Evolutionary conservation across 768 basidiomycete genomes (phyloP).

Genomic region (Daedaleopsis sinensis): DNA sequence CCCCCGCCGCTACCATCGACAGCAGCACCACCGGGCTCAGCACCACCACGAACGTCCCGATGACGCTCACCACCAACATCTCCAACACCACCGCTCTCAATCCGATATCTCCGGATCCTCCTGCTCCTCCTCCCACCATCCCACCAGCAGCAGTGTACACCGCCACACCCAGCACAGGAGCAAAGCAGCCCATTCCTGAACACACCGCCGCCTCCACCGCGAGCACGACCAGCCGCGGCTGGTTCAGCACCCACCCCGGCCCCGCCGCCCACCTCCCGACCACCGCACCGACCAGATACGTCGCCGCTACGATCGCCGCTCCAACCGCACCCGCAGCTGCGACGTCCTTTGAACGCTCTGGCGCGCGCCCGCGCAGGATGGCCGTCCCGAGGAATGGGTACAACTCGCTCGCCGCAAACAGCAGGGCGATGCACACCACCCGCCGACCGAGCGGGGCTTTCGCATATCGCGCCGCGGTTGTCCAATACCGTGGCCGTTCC

Average conservation of each 20-base stretch:
- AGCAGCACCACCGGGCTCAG: neutral
- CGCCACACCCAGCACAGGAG: neutral
- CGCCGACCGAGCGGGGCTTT: neutral
- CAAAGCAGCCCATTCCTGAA: neutral
- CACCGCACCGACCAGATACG: neutral
- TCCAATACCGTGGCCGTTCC: too few species aligned
- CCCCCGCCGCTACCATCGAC: neutral
- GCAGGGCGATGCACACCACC: neutral
- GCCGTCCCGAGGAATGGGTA: neutral
- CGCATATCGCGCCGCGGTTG: too few species aligned
- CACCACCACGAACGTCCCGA: neutral
- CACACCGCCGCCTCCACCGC: neutral
- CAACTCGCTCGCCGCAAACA: neutral
- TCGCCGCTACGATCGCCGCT: neutral
- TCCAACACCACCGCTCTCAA: neutral
- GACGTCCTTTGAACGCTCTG: neutral
- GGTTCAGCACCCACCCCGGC: neutral
- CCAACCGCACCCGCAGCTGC: neutral
- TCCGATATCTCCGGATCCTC: too few species aligned
- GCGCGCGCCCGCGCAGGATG: neutral
- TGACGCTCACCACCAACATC: neutral
- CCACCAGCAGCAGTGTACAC: neutral
- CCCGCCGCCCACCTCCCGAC: neutral
- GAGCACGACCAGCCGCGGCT: neutral
- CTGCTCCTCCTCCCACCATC: neutral